Evolutionary conservation across 148 eudicot species (phyloP).

Genomic region (Vaccinium vitisidaea): DNA sequence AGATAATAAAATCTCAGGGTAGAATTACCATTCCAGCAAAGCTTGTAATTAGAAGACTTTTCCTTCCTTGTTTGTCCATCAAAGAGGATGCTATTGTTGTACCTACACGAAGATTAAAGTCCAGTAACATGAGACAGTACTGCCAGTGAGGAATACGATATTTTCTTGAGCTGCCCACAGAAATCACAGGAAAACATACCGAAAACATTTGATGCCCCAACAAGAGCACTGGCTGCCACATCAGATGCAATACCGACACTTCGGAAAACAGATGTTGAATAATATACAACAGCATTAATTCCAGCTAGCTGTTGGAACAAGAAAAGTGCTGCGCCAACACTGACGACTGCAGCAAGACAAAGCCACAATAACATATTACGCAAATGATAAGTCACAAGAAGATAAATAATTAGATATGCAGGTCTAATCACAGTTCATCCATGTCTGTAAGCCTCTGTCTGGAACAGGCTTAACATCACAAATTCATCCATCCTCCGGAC

Average conservation of each 20-base stretch:
- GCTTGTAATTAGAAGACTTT: conserved; percentile 81
- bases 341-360: conserved; percentile 63
- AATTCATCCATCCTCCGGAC: neutral
- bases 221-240: conserved; percentile 98
- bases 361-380: neutral
- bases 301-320: conserved; percentile 97
- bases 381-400: neutral
- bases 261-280: conserved; percentile 93
- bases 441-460: too few relatives aligned
- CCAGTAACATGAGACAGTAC: conserved; percentile 1
- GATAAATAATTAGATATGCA: neutral
- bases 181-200: conserved; percentile 39
- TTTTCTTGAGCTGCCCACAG: neutral
- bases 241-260: conserved; percentile 94
- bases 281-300: conserved; percentile 94
- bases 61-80: conserved; percentile 95
- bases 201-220: conserved; percentile 91
- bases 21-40: conserved; percentile 82
- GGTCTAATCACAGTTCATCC: neutral
- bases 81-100: conserved; percentile 84
- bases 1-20: neutral
- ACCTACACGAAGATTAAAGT: conserved; percentile 45
- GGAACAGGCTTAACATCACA: neutral
- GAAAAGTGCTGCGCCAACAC: conserved; percentile 95
- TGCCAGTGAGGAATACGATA: conserved; percentile 3